Evolutionary conservation across 139 green algal species (phyloP), one percentile per base, ranked within the genome.

Genomic region (Chlamydomonas applanata): DNA sequence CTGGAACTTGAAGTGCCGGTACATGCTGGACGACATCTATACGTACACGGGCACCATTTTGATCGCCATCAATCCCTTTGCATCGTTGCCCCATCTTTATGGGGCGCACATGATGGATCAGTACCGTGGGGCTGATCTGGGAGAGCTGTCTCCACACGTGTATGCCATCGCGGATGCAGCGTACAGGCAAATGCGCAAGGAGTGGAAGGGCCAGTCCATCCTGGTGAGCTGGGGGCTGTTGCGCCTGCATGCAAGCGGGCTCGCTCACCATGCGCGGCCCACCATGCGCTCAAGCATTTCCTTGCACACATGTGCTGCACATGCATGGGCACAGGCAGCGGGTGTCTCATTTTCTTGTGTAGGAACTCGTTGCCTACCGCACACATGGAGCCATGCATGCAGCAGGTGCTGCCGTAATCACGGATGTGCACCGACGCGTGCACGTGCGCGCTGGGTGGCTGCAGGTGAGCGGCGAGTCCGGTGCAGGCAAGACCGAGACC

Each of bases 401-500:
- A 17, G 54, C 29, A 24, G 27, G 16, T 62, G 54, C 16, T 20
- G 27, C 22, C 16, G 16, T 62, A 29, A 25, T 19, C 30, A 29
- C 30, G 61, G 22, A 29, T 45, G 25, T 45, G 61, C 61, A 25
- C 25, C 17, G 22, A 44, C 61, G 61, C 25, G 32, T 20, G 17
- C 30, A 29, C 25, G 32, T 45, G 25, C 30, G 32, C 30, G 61
- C 25, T 62, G 54, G 14, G 53, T 61, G 53, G 20, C 53, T 74
- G 71, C 77, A 96, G 91, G 90, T 96, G 36, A 93, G 85, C 45
- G 96, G 96, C 7, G 96, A 99, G 87, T 96, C 87, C 25, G 96
- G 96, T 32, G 96, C 96, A n/a, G 96, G 96, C 25, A 99, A 99
- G 82, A 99, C 96, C 30, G 96, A 99, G 88, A 99, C 96, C 35